Percentiles rank a stretch among this genome's conserved stretches.
Conservation (phyloP, 805 yeast genomes). For the Myxozyma udenii region DNA sequence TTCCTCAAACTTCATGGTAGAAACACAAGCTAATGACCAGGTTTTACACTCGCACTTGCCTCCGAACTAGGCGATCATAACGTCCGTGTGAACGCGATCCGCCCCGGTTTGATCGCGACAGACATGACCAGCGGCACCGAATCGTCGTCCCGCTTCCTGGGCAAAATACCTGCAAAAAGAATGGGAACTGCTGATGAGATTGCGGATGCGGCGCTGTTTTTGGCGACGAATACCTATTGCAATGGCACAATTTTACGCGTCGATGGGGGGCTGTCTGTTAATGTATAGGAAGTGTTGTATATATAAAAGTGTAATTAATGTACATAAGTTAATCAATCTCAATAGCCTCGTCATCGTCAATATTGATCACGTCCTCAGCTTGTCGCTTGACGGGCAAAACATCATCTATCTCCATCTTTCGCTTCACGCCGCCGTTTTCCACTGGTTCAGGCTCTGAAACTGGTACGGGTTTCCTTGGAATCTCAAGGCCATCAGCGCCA, state of each 20-base stretch:
- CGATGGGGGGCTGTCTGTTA: constrained; percentile 29
- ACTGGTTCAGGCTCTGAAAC: not conserved
- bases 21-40: constrained; percentile 31
- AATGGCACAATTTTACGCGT: constrained; percentile 28
- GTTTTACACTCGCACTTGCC: constrained; percentile 59
- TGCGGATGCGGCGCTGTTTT: constrained; percentile 32
- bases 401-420: not conserved
- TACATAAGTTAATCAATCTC: constrained; percentile 16
- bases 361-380: constrained; percentile 17
- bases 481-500: constrained; percentile 15
- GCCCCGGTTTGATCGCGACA: constrained; percentile 69
- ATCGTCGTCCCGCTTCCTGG: constrained; percentile 5
- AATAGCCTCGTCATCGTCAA: constrained; percentile 32
- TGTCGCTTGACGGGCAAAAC: constrained; percentile 10
- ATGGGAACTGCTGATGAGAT: constrained; percentile 26
- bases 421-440: not conserved
- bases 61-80: constrained; percentile 52
- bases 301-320: not conserved
- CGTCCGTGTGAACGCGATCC: constrained; percentile 60
- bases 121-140: constrained; percentile 47
- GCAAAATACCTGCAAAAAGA: constrained; percentile 22
- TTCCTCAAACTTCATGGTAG: not conserved
- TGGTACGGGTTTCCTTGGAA: constrained; percentile 20
- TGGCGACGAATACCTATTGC: constrained; percentile 26
- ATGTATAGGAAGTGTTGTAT: not conserved